Conservation (phyloP, 2,329 filamentous ascomycete species). For the Sporothrix globosa region DNA sequence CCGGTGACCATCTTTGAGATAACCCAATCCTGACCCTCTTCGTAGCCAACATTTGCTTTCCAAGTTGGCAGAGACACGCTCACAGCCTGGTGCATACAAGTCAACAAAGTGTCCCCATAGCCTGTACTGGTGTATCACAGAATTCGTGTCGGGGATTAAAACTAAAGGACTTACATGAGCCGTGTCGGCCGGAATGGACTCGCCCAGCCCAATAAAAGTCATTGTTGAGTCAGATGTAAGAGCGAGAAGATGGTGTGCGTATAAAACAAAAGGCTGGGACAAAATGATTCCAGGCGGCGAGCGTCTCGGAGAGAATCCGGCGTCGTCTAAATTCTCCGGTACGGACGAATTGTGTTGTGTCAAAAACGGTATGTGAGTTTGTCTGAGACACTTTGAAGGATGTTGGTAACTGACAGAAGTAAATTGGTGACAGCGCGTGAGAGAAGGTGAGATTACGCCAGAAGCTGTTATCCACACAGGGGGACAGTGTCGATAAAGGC, state of each 20-base stretch:
- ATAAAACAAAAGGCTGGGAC: neutral
- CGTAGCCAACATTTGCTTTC: conserved; percentile 87
- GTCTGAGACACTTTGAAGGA: neutral
- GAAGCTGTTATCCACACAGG: conserved; percentile 4
- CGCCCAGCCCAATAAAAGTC: conserved; percentile 55
- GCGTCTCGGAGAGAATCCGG: neutral
- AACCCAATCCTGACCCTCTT: conserved; percentile 91
- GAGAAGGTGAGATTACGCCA: conserved; percentile 11
- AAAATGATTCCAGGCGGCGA: neutral
- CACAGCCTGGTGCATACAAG: conserved; percentile 66
- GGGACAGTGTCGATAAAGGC: neutral
- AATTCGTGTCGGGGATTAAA: neutral
- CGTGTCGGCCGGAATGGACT: conserved; percentile 76
- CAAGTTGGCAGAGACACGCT: conserved; percentile 96
- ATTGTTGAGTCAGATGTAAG: conserved; percentile 23
- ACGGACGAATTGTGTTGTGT: neutral
- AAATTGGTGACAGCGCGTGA: neutral
- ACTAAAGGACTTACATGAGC: conserved; percentile 65
- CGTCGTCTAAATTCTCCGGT: neutral
- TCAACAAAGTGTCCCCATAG: neutral
- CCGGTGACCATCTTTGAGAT: conserved; percentile 81
- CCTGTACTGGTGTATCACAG: neutral
- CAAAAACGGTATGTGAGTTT: neutral
- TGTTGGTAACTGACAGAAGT: neutral
- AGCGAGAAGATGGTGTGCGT: neutral